These are phyloP conservation scores for Candida sphagnicola DNA, from an alignment of 805 yeast species.

Conservation along the genomic window DNA sequence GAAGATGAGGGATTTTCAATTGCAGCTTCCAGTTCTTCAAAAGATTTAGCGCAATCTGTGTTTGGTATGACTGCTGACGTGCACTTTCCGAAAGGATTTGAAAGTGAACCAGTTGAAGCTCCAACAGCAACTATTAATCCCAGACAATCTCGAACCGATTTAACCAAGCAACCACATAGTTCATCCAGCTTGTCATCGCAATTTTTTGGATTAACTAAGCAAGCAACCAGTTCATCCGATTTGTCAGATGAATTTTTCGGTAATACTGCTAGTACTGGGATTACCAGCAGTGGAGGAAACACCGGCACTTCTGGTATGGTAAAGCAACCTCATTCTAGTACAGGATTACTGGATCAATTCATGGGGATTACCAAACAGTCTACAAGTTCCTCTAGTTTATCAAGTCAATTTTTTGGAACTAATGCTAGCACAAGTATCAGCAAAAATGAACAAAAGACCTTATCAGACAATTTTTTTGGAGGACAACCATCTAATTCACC, in stretches of 20 bases:
- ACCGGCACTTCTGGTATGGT: background rate
- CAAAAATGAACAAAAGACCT: background rate
- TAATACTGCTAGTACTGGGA: background rate
- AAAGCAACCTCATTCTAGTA: conserved; percentile 5
- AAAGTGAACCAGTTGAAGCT: conserved; percentile 19
- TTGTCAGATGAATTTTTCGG: conserved; percentile 36
- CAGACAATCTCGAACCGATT: conserved; percentile 27
- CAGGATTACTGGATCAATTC: conserved; percentile 6
- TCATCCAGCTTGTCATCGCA: conserved; percentile 36
- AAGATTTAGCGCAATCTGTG: conserved; percentile 40
- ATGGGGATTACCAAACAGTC: conserved; percentile 32
- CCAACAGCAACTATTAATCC: conserved; percentile 30
- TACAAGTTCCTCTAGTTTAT: conserved; percentile 34
- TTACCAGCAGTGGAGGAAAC: background rate
- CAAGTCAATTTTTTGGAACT: conserved; percentile 32
- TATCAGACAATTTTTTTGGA: background rate
- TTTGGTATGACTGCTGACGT: conserved; percentile 14
- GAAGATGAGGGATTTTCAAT: conserved; percentile 34
- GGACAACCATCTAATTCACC: conserved; percentile 2
- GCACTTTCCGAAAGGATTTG: conserved; percentile 18
- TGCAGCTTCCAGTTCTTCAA: conserved; percentile 31
- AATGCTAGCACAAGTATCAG: background rate
- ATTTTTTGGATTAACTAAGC: conserved; percentile 36
- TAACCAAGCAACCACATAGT: conserved; percentile 39
- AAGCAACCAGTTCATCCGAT: conserved; percentile 37